Evolutionary conservation across 1,284 basidiomycete genomes (phyloP).

Genomic region (Thelephora terrestris): DNA sequence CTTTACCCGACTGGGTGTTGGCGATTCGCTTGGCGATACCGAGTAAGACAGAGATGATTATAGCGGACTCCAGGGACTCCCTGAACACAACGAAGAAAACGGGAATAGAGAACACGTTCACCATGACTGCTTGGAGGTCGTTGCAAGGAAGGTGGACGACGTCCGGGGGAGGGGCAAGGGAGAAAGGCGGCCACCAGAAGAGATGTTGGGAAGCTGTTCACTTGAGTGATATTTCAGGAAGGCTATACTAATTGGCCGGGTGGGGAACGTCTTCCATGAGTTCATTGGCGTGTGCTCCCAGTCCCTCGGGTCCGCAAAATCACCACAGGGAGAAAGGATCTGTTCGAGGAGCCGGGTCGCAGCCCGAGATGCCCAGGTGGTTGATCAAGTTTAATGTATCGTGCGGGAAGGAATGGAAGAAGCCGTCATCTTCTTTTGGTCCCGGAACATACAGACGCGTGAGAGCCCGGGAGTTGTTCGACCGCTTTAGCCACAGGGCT

Average conservation of each 20-base stretch:
- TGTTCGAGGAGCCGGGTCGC: slow-evolving; percentile 97
- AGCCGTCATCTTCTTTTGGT: slow-evolving; percentile 96
- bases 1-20: slow-evolving; percentile 27
- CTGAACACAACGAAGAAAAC: slow-evolving; percentile 88
- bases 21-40: slow-evolving; percentile 77
- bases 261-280: slow-evolving; percentile 98
- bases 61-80: slow-evolving; percentile 81
- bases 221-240: too few species aligned
- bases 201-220: slow-evolving; percentile 36
- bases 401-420: slow-evolving; percentile 99
- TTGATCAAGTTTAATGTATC: slow-evolving; percentile 90
- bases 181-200: neutral
- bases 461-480: slow-evolving; percentile 14
- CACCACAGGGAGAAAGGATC: slow-evolving; percentile 92
- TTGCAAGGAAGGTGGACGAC: slow-evolving; percentile 6
- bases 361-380: slow-evolving; percentile 87
- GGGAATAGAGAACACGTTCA: slow-evolving; percentile 63
- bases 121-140: slow-evolving; percentile 29
- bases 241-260: too few species aligned
- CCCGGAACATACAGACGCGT: slow-evolving; percentile 13
- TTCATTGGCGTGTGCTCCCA: slow-evolving; percentile 85
- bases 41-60: slow-evolving; percentile 83
- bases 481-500: too few species aligned
- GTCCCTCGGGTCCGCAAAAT: slow-evolving; percentile 96
- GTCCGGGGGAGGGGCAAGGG: slow-evolving; percentile 6